phyloP scores from a whole-genome alignment of 176 grass and related monocot genomes.

The Poa pratensis region DNA sequence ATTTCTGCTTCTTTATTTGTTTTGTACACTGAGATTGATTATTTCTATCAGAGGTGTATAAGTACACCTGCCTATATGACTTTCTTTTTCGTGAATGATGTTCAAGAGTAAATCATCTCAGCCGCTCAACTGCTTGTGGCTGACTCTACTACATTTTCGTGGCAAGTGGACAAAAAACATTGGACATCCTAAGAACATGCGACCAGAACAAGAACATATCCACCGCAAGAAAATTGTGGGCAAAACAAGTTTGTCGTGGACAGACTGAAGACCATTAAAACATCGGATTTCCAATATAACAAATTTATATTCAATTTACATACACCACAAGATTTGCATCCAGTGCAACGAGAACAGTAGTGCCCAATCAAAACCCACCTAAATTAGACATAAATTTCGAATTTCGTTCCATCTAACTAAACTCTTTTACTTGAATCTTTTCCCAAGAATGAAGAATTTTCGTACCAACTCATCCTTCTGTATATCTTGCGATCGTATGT shows the following conservation, averaged over 20 bases:
- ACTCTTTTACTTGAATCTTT: not conserved
- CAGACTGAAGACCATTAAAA: not conserved
- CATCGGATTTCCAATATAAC: not conserved
- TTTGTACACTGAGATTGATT: not conserved
- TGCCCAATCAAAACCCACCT: not conserved
- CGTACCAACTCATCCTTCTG: not conserved
- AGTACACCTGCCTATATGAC: too few species aligned
- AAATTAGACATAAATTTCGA: not conserved
- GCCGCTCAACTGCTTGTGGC: constrained; percentile 23
- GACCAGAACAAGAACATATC: not conserved
- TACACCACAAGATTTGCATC: constrained; percentile 13
- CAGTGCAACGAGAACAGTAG: not conserved
- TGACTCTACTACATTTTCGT: constrained; percentile 31
- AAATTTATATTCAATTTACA: not conserved
- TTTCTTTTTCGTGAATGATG: not conserved
- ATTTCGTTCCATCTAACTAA: not conserved
- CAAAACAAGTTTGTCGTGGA: not conserved
- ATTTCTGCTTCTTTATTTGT: too few species aligned
- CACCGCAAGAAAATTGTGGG: constrained; percentile 40
- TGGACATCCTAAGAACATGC: constrained; percentile 1
- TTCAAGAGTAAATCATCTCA: not conserved
- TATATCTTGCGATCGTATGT: not conserved
- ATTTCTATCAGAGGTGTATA: not conserved
- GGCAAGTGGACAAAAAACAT: not conserved
- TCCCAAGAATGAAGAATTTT: not conserved